Evolutionary conservation across 441 rosid genomes (phyloP).

Genomic region (Capsella rubella): DNA sequence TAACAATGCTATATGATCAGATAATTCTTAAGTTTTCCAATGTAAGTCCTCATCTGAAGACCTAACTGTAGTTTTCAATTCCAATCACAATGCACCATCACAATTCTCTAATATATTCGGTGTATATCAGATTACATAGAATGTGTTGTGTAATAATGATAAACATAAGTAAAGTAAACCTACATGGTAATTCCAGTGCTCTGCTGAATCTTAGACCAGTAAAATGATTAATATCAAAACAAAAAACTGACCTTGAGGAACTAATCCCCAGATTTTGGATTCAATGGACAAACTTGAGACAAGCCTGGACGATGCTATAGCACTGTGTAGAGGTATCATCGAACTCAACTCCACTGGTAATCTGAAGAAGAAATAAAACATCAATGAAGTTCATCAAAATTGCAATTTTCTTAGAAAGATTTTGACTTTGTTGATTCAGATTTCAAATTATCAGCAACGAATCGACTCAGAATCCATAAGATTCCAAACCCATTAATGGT

Average conservation of each 20-base stretch:
- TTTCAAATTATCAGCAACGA: neutral
- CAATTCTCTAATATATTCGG: neutral
- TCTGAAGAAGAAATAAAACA: constrained; percentile 38
- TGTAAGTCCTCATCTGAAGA: neutral
- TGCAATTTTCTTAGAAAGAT: neutral
- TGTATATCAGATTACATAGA: neutral
- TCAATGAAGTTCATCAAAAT: neutral
- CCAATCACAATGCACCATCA: neutral
- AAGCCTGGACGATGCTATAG: constrained; percentile 67
- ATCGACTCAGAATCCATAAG: neutral
- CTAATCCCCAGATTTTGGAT: constrained; percentile 63
- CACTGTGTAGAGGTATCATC: constrained; percentile 69
- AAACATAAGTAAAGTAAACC: neutral
- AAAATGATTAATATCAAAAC: neutral
- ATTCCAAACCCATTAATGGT: neutral
- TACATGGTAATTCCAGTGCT: neutral
- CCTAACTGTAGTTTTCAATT: neutral
- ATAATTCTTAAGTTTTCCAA: neutral
- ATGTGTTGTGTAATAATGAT: neutral
- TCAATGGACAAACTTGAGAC: constrained; percentile 65
- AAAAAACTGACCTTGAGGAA: constrained; percentile 67
- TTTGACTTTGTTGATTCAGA: neutral
- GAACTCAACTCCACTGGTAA: constrained; percentile 71
- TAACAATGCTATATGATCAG: neutral
- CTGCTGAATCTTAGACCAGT: neutral